Evolutionary conservation across 306 rosid species (phyloP), one percentile per base, ranked within the genome.

Genomic region (Ceratonia siliqua): DNA sequence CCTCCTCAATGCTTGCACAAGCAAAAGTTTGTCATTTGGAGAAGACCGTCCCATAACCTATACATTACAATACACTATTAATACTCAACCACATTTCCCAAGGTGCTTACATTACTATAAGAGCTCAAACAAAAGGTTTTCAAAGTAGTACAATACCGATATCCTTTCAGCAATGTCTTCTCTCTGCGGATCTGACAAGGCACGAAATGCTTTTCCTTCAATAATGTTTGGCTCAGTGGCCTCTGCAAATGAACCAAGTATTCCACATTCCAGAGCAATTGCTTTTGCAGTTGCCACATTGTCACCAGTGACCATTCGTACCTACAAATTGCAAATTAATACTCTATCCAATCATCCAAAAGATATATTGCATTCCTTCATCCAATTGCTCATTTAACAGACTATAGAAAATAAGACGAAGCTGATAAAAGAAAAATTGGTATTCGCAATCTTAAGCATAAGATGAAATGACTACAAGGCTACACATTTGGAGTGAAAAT

Each of bases 1-100:
- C 82, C 83, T 91, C 84, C 90, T 89, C 85, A 94, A 75, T 54
- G 98, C 90, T 91, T 94, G 94, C 84, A 94, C 98, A 57, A 94
- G 92, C 79, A 94, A 68, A 74, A 94, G 92, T 77, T 91, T 91
- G 77, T 94, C 98, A 78, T 79, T 89, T 33, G 98, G 97, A 62
- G 97, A 91, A 56, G 98, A 94, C 64, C 97, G 88, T 39, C 97
- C 98, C 98, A 94, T 94, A 68, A 94, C 97, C 98, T 94, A 67
- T 35, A 61, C 20, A 65, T 77, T 25, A 67, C 41, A n/a, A n/a
- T n/a, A 77, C 50, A 61, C 50, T 46, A 58, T 49, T 77, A 61
- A 56, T 17, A 81, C 62, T 52, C 17, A 32, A 77, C 33, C 25
- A 50, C 24, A 39, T 57, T 56, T 25, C 2, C 53, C 54, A 38